phyloP scores from a whole-genome alignment of 2,329 filamentous ascomycete species.

The Calycina marina region DNA sequence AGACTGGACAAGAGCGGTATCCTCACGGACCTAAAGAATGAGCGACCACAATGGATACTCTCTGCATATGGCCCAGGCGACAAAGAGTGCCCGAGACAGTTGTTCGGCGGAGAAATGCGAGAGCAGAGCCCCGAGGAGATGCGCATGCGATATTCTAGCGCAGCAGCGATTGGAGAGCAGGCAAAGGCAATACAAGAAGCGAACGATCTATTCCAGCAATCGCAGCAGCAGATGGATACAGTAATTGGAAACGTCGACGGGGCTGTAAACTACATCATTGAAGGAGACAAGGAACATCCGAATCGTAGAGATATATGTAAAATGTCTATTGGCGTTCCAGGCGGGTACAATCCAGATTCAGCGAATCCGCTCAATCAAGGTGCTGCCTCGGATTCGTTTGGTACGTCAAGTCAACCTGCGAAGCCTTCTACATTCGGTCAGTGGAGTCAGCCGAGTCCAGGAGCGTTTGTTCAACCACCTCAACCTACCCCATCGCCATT shows the following conservation, averaged over 20 bases:
- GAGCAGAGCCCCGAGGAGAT: slow-evolving; percentile 88
- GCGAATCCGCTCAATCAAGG: slow-evolving; percentile 10
- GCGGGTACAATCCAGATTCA: slow-evolving; percentile 17
- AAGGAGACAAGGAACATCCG: slow-evolving; percentile 54
- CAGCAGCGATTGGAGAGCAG: slow-evolving; percentile 43
- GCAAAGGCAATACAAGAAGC: slow-evolving; percentile 43
- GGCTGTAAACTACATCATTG: slow-evolving; percentile 55
- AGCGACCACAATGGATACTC: slow-evolving; percentile 71
- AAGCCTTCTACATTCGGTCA: slow-evolving; percentile 7
- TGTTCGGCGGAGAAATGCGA: slow-evolving; percentile 64
- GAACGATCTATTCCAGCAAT: slow-evolving; percentile 44
- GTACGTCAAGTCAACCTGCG: neutral
- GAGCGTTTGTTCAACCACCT: neutral
- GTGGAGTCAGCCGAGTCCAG: slow-evolving; percentile 3
- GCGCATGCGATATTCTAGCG: slow-evolving; percentile 61
- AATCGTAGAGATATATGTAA: slow-evolving; percentile 54
- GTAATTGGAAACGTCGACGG: slow-evolving; percentile 54
- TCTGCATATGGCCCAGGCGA: slow-evolving; percentile 74
- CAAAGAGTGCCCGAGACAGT: slow-evolving; percentile 61
- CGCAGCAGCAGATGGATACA: slow-evolving; percentile 57
- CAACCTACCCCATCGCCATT: slow-evolving; percentile 19
- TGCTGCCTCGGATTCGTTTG: slow-evolving; percentile 2
- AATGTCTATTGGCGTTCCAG: slow-evolving; percentile 20
- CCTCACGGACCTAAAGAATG: slow-evolving; percentile 49
- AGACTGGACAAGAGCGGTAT: slow-evolving; percentile 33